phyloP scores from a whole-genome alignment of 768 basidiomycete species.

The Dacryopinax primogenitus region DNA sequence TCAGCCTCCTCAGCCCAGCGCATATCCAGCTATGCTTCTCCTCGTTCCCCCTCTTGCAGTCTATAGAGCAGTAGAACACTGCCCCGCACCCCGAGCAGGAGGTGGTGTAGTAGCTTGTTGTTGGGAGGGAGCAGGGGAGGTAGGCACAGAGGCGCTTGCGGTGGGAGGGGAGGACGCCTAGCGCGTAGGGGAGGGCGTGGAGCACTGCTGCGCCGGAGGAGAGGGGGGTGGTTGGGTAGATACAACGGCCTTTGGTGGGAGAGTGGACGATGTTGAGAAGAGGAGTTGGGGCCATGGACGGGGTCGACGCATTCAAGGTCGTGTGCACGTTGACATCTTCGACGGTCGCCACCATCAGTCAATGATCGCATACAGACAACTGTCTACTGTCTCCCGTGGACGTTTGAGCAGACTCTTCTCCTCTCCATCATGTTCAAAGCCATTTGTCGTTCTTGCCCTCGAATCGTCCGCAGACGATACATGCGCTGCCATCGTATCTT shows the following conservation, averaged over 20 bases:
- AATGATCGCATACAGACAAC: no score
- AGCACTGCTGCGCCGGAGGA: neutral
- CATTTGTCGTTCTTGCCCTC: constrained; percentile 23
- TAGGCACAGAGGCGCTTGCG: constrained; percentile 2
- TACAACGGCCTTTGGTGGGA: neutral
- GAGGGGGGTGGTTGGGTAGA: neutral
- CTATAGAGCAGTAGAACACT: neutral
- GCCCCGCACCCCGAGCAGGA: neutral
- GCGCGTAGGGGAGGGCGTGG: neutral
- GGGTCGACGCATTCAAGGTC: no score
- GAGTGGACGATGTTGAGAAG: neutral
- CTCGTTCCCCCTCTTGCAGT: neutral
- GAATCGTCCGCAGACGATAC: constrained; percentile 93
- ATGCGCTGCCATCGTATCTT: constrained; percentile 75
- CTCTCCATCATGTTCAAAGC: neutral
- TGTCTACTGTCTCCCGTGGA: no score
- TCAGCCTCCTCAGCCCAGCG: neutral
- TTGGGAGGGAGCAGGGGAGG: neutral
- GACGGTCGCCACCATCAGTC: no score
- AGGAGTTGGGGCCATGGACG: neutral
- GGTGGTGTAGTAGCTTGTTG: neutral
- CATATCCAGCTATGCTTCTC: neutral
- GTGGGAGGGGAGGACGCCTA: neutral
- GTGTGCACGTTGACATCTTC: no score
- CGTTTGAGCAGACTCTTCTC: no score